Percentiles rank a stretch among this genome's conserved stretches.
These are phyloP conservation scores for Gracilaria gracilis DNA, from an alignment of 23 red algal species.

Conservation along the genomic window DNA sequence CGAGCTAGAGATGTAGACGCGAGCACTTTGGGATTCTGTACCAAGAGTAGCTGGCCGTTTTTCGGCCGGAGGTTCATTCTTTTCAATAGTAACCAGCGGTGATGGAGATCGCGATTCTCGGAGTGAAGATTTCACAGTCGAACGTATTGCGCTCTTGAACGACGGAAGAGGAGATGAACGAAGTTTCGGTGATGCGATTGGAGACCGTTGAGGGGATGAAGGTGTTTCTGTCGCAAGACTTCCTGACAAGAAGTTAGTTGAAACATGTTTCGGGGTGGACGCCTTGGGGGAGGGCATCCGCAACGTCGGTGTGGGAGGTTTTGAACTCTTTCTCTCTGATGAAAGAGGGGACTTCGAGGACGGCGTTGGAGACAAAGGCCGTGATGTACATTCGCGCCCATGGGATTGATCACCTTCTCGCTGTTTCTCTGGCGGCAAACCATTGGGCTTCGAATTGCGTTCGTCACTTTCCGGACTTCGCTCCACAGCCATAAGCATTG, in stretches of 20 bases:
- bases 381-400: background rate
- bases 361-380: background rate
- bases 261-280: background rate
- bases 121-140: background rate
- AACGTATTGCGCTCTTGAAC: conserved; percentile 25
- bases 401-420: background rate
- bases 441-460: background rate
- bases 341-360: background rate
- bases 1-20: background rate
- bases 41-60: background rate
- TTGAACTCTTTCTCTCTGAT: background rate
- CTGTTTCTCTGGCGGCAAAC: background rate
- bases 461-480: background rate
- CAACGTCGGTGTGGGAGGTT: background rate
- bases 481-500: background rate
- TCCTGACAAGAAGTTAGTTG: background rate
- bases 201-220: conserved; percentile 1
- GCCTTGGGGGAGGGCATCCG: background rate
- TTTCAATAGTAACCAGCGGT: background rate
- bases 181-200: conserved; percentile 25
- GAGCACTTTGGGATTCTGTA: background rate
- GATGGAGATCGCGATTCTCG: conserved; percentile 3
- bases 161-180: conserved; percentile 43
- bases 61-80: background rate
- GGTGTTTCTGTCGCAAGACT: background rate